Conservation (phyloP, 129 eudicot genomes). For the Ambrosia trifida region DNA sequence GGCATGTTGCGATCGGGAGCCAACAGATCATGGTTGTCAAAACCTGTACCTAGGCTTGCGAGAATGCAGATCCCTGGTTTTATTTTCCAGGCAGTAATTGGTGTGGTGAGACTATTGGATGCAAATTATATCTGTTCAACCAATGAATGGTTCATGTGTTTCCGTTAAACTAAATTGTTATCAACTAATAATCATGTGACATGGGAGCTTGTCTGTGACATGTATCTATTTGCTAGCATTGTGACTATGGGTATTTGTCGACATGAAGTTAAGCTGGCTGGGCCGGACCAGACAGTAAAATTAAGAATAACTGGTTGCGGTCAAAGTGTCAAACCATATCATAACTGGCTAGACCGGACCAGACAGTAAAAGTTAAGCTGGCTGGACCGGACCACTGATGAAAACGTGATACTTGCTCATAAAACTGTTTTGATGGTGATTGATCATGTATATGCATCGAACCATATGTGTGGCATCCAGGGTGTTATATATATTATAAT, state of each 20-base stretch:
- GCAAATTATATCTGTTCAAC: neutral
- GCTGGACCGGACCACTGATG: no score
- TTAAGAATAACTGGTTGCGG: no score
- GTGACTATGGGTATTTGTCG: neutral
- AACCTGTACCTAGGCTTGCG: neutral
- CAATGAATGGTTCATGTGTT: neutral
- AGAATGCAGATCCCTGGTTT: neutral
- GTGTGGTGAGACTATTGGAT: slow-evolving; percentile 8
- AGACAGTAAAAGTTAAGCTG: no score
- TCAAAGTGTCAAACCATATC: no score
- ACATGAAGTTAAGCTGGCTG: no score
- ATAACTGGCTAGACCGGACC: no score
- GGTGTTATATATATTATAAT: no score
- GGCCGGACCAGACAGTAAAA: no score
- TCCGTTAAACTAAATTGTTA: neutral
- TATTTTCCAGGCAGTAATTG: neutral
- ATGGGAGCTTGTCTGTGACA: neutral
- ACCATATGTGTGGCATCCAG: no score
- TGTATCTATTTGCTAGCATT: neutral
- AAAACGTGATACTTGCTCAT: no score
- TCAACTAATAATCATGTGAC: neutral
- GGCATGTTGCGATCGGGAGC: neutral
- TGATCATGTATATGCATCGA: no score
- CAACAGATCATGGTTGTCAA: neutral
- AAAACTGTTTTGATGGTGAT: no score